Conservation (phyloP, 2,329 filamentous ascomycete species). For the Cryoendolithus antarcticus region DNA sequence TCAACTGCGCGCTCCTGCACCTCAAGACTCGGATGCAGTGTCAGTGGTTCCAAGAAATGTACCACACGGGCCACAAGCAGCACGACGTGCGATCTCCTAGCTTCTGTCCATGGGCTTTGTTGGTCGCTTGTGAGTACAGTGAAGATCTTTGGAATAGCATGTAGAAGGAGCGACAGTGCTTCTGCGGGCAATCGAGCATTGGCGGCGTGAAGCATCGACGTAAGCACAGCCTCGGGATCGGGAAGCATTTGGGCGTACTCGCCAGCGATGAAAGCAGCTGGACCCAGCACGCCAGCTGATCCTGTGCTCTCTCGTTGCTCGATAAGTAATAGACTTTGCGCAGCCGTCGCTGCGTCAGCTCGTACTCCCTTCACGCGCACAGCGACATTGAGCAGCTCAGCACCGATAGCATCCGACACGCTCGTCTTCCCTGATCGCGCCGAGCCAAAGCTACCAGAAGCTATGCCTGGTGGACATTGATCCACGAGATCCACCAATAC, state of each 20-base stretch:
- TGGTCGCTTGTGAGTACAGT: slow-evolving; percentile 56
- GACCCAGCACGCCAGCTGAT: slow-evolving; percentile 52
- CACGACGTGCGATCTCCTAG: slow-evolving; percentile 61
- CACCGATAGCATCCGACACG: slow-evolving; percentile 48
- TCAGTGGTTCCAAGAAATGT: slow-evolving; percentile 66
- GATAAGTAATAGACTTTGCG: slow-evolving; percentile 59
- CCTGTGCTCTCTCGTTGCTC: slow-evolving; percentile 45
- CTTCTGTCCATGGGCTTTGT: slow-evolving; percentile 54
- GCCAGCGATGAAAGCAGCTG: slow-evolving; percentile 74
- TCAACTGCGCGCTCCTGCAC: slow-evolving; percentile 92
- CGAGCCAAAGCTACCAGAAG: slow-evolving; percentile 7
- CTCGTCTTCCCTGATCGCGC: slow-evolving; percentile 4
- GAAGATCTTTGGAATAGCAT: slow-evolving; percentile 79
- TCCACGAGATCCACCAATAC: slow-evolving; percentile 75
- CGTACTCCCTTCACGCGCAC: slow-evolving; percentile 83
- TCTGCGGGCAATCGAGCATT: slow-evolving; percentile 47
- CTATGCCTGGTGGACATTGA: slow-evolving; percentile 42
- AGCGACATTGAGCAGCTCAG: slow-evolving; percentile 77
- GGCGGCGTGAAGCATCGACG: slow-evolving; percentile 57
- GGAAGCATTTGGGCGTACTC: slow-evolving; percentile 69
- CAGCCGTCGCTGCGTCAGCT: slow-evolving; percentile 65
- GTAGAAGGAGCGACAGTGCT: slow-evolving; percentile 66
- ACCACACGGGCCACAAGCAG: slow-evolving; percentile 72
- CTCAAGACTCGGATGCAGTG: slow-evolving; percentile 74
- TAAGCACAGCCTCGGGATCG: slow-evolving; percentile 59